phyloP scores from a whole-genome alignment of 2,329 filamentous ascomycete species.

The Thielaviopsis musarum region DNA sequence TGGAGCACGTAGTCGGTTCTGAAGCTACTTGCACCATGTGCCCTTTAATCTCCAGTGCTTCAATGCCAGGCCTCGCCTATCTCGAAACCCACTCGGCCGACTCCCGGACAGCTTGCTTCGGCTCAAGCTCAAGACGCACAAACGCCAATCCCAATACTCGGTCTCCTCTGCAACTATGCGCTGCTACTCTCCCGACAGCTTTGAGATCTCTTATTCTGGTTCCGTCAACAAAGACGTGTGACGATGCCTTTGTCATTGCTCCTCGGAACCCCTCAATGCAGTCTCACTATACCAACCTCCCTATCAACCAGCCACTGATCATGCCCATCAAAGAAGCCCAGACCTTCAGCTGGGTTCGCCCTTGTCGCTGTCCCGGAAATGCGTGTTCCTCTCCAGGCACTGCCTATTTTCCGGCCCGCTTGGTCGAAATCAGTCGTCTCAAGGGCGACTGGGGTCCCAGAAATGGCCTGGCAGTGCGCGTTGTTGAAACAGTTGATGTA shows the following conservation, averaged over 20 bases:
- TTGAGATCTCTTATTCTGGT: background rate
- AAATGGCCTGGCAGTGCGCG: background rate
- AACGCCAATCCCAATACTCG: background rate
- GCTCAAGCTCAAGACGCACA: background rate
- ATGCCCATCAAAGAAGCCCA: background rate
- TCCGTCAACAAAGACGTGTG: background rate
- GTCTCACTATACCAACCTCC: background rate
- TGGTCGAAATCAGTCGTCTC: slow-evolving; percentile 5
- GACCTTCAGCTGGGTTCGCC: background rate
- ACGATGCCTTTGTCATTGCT: background rate
- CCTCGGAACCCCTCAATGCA: background rate
- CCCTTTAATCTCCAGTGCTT: background rate
- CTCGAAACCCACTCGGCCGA: background rate
- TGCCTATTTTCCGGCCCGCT: background rate
- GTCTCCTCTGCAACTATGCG: background rate
- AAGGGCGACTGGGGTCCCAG: slow-evolving; percentile 2
- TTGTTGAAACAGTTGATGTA: background rate
- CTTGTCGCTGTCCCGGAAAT: background rate
- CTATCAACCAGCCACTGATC: background rate
- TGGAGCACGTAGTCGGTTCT: background rate
- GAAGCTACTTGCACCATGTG: background rate
- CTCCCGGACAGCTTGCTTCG: background rate
- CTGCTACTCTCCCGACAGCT: background rate
- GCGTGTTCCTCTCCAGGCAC: background rate
- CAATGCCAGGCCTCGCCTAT: background rate